phyloP scores from a whole-genome alignment of 108 stramenopile species.

The Asterionellopsis glacialis region DNA sequence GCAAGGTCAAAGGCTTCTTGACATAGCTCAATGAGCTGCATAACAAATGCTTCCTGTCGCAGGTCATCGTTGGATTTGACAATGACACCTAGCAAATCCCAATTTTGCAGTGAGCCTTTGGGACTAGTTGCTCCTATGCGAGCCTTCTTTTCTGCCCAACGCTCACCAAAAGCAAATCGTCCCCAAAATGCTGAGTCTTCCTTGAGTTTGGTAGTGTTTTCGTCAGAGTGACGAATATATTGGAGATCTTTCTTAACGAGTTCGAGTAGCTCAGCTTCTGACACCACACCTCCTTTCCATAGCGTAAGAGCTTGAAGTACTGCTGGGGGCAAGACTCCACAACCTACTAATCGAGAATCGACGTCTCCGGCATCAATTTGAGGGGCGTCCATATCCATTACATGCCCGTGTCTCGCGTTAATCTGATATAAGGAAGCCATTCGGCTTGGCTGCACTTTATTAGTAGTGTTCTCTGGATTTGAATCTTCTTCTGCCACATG shows the following conservation, averaged over 20 bases:
- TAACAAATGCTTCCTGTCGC: conserved; percentile 93
- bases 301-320: conserved; percentile 77
- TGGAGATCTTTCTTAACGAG: conserved; percentile 84
- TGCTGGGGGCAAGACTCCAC: conserved; percentile 74
- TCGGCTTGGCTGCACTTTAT: conserved; percentile 14
- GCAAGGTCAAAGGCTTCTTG: conserved; percentile 90
- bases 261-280: conserved; percentile 78
- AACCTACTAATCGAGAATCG: conserved; percentile 73
- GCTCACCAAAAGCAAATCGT: conserved; percentile 91
- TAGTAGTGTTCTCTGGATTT: conserved; percentile 52
- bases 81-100: conserved; percentile 91
- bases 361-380: conserved; percentile 83
- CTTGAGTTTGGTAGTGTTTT: conserved; percentile 60
- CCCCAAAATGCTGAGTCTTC: conserved; percentile 90
- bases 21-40: conserved; percentile 93
- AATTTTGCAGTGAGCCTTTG: conserved; percentile 66
- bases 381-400: conserved; percentile 22
- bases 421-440: not conserved
- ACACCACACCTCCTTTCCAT: conserved; percentile 77
- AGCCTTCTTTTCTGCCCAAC: conserved; percentile 91
- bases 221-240: conserved; percentile 48
- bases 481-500: conserved; percentile 66
- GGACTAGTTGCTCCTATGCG: conserved; percentile 77
- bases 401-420: not conserved
- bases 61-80: conserved; percentile 98